phyloP scores from a whole-genome alignment of 2,329 filamentous ascomycete genomes.

The Paraphoma sp. region DNA sequence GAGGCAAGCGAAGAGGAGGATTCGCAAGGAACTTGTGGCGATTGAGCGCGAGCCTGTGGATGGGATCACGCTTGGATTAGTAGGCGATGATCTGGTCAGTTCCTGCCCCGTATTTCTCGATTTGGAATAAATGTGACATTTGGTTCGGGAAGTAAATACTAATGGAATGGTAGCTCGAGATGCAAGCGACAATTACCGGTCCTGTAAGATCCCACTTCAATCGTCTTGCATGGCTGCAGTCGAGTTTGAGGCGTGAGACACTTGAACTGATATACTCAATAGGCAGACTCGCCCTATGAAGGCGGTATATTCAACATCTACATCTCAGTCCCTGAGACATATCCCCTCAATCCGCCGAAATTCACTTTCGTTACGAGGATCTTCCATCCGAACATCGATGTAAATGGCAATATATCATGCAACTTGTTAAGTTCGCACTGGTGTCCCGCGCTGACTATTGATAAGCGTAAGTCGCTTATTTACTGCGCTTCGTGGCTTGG shows the following conservation, averaged over 20 bases:
- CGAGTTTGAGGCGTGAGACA: background rate
- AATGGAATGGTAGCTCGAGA: background rate
- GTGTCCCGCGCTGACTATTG: background rate
- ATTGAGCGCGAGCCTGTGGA: too few species aligned
- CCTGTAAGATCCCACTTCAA: background rate
- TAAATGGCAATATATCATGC: background rate
- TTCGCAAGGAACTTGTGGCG: too few species aligned
- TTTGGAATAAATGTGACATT: too few species aligned
- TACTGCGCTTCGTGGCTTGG: background rate
- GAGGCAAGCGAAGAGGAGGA: too few species aligned
- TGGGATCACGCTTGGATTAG: too few species aligned
- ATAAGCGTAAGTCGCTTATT: background rate
- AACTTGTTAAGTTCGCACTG: background rate
- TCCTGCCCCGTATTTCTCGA: background rate
- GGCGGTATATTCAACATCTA: background rate
- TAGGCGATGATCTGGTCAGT: too few species aligned
- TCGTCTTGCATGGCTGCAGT: background rate
- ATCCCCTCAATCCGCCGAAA: background rate
- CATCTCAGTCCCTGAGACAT: background rate
- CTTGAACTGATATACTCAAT: background rate
- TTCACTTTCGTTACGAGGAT: background rate
- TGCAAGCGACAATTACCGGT: background rate
- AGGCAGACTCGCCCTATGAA: background rate
- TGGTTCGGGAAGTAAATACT: too few species aligned
- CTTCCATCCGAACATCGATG: conserved; percentile 1